A percentile compares a stretch with the other conserved stretches of the same genome.
Conservation (phyloP, 225 moss, liverwort and hornwort genomes). For the Anthoceros angustus region DNA sequence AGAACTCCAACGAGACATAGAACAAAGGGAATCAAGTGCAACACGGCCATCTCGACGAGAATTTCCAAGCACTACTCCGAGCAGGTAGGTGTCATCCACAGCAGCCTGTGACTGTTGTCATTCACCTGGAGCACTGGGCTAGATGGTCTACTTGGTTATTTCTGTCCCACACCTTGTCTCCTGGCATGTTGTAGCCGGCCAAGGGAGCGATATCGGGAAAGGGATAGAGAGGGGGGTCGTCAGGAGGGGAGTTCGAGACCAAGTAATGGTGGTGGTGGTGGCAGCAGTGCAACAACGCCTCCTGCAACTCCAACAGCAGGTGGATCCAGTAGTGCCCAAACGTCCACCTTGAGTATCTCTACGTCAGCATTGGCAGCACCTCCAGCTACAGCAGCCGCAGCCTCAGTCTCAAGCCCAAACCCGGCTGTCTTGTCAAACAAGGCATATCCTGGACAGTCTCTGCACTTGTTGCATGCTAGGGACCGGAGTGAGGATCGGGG, state of each 20-base stretch:
- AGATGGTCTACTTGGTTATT: background rate
- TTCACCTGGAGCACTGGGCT: background rate
- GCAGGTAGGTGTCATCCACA: slow-evolving; percentile 37
- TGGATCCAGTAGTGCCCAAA: slow-evolving; percentile 9
- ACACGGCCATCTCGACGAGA: slow-evolving; percentile 59
- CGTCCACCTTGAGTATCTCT: background rate
- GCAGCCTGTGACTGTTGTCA: background rate
- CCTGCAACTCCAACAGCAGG: slow-evolving; percentile 75
- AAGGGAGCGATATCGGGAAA: slow-evolving; percentile 85
- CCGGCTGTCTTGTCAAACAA: slow-evolving; percentile 21
- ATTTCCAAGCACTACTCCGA: slow-evolving; percentile 58
- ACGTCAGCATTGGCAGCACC: slow-evolving; percentile 1
- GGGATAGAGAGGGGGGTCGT: slow-evolving; percentile 67
- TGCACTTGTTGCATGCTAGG: slow-evolving; percentile 25
- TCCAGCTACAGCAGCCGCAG: slow-evolving; percentile 17
- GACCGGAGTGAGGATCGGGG: slow-evolving; percentile 35
- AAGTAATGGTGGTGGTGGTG: slow-evolving; percentile 26
- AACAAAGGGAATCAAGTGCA: slow-evolving; percentile 66
- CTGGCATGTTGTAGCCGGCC: slow-evolving; percentile 39
- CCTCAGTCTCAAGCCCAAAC: slow-evolving; percentile 8
- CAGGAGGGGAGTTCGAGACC: slow-evolving; percentile 50
- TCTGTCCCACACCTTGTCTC: background rate
- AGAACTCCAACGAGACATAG: slow-evolving; percentile 74
- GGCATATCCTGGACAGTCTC: slow-evolving; percentile 21
- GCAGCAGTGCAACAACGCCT: slow-evolving; percentile 58